Evolutionary conservation across 163 green algal species (phyloP), one percentile per base, ranked within the genome.

Genomic region (Prototheca cutis): DNA sequence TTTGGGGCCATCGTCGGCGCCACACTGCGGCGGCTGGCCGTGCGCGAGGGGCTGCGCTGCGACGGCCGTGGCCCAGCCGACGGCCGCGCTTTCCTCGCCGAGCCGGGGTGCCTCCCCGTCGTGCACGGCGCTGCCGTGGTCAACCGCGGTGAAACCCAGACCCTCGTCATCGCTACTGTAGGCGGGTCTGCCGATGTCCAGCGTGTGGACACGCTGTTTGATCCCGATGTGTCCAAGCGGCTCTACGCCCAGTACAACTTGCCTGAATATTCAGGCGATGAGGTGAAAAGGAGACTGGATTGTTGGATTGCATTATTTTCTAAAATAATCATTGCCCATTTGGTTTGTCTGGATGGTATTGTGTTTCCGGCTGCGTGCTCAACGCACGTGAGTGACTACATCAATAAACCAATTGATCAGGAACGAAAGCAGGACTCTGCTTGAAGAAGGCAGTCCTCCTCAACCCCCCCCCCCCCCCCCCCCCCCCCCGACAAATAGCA

Each of bases 111-210:
- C 15, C 15, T 84, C n/a, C 67, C 71, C 18, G 63, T 83, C 25
- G 72, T 80, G 31, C 89, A 96, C 65, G 89, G 88, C 25, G 90
- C 82, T 4, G 77, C 78, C 0, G 53, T 94, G 15, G 89, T 90
- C 63, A 62, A 55, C 4, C 65, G 80, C 15, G 86, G 87, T 1
- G 80, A 89, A 40, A 93, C 83, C 29, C 85, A 91, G 68, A 71
- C 64, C 30, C 59, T 88, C 10, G 74, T 64, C 31, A 77, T 75
- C 4, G 68, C 63, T 30, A 89, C 81, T 2, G 62, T 88, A 29
- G 72, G 72, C 39, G 34, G 24, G 5, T 23, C 53, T 13, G 40
- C 40, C 7, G 63, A 78, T 27, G 36, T 53, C 34, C 64, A 73
- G 58, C 28, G 45, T 17, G 62, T 30, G n/a, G 52, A 72, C 36